A percentile compares a stretch with the other conserved stretches of the same genome.
Evolutionary conservation across 345 rosid species (phyloP).

Genomic region (Kandelia obovata): DNA sequence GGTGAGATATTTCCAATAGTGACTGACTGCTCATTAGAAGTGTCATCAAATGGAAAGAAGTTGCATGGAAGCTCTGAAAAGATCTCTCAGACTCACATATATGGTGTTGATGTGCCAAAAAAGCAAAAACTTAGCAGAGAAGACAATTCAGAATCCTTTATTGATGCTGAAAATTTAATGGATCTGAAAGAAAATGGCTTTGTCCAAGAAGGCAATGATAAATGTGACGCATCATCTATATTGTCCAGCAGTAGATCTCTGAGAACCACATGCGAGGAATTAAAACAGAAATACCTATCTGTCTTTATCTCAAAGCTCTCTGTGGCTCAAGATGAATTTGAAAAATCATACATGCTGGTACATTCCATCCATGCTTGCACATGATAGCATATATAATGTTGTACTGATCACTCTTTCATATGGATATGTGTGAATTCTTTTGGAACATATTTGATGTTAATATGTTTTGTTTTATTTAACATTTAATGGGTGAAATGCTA

Average conservation of each 20-base stretch:
- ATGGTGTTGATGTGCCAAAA: conserved; percentile 42
- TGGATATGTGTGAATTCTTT: not conserved
- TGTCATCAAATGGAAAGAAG: conserved; percentile 26
- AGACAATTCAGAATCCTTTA: conserved; percentile 28
- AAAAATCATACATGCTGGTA: conserved; percentile 67
- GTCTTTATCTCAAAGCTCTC: conserved; percentile 58
- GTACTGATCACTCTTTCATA: not conserved
- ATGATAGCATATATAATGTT: not conserved
- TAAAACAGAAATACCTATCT: conserved; percentile 73
- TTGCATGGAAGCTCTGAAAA: conserved; percentile 33
- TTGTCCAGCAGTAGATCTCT: conserved; percentile 35
- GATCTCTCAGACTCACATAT: conserved; percentile 30
- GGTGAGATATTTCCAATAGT: conserved; percentile 60
- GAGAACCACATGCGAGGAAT: conserved; percentile 47
- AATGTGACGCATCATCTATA: conserved; percentile 26
- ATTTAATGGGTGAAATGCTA: too few species aligned
- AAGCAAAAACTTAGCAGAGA: conserved; percentile 38
- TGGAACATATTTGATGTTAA: too few species aligned
- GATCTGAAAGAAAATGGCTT: conserved; percentile 27
- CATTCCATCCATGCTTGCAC: not conserved
- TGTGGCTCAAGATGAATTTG: conserved; percentile 70
- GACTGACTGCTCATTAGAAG: conserved; percentile 27
- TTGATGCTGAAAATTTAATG: conserved; percentile 22
- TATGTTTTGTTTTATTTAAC: not conserved
- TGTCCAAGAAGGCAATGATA: conserved; percentile 32